Conservation (phyloP, 257 asterid genomes). For the Solanum verrucosum region DNA sequence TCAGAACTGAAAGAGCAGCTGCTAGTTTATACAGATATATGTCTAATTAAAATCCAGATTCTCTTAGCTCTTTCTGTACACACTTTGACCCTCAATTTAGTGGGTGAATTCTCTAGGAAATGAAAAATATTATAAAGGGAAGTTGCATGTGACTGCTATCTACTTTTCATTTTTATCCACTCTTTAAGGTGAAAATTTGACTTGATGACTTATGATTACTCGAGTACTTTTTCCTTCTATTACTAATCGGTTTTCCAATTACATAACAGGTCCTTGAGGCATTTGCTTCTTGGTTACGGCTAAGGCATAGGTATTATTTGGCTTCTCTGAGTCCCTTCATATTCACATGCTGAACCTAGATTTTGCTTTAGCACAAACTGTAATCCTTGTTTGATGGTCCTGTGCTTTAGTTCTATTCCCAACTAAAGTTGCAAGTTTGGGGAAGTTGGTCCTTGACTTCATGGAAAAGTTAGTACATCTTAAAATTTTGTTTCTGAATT, state of each 20-base stretch:
- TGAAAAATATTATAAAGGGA: neutral
- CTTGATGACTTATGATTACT: neutral
- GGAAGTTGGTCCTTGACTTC: neutral
- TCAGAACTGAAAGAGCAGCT: neutral
- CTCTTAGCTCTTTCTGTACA: neutral
- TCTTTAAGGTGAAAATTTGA: neutral
- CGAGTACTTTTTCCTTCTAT: neutral
- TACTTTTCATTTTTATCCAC: neutral
- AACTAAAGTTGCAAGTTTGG: neutral
- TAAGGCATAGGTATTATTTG: slow-evolving; percentile 71
- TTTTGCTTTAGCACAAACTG: neutral
- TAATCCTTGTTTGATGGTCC: neutral
- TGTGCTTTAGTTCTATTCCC: neutral
- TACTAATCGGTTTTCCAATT: slow-evolving; percentile 9
- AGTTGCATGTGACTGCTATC: neutral
- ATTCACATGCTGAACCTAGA: neutral
- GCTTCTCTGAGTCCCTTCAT: slow-evolving; percentile 3
- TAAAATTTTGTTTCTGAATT: neutral
- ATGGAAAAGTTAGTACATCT: neutral
- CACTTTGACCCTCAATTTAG: neutral
- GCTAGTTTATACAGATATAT: neutral
- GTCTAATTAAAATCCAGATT: neutral
- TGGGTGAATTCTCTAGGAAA: neutral
- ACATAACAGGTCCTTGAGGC: slow-evolving; percentile 88
- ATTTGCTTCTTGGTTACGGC: slow-evolving; percentile 97